phyloP scores from a whole-genome alignment of 176 grass and related monocot genomes.

The Hyparrhenia diplandra region DNA sequence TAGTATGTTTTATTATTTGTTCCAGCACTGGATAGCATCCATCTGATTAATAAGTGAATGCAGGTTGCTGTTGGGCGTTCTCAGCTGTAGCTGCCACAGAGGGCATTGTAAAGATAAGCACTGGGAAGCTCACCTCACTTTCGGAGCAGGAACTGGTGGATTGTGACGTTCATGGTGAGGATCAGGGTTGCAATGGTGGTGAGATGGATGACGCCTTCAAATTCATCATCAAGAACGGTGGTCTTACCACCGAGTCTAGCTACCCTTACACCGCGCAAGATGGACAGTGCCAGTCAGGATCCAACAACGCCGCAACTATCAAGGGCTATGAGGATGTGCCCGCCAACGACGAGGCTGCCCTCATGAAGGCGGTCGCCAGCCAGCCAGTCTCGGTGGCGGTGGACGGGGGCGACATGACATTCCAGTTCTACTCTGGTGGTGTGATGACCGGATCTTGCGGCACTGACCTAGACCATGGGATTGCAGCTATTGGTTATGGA shows the following conservation, averaged over 20 bases:
- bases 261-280: slow-evolving; percentile 32
- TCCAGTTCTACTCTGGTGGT: slow-evolving; percentile 42
- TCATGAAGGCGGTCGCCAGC: slow-evolving; percentile 42
- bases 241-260: background rate
- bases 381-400: slow-evolving; percentile 22
- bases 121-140: slow-evolving; percentile 29
- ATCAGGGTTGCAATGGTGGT: slow-evolving; percentile 47
- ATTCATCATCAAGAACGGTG: slow-evolving; percentile 24
- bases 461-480: slow-evolving; percentile 26
- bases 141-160: slow-evolving; percentile 53
- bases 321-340: slow-evolving; percentile 39
- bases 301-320: slow-evolving; percentile 19
- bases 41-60: background rate
- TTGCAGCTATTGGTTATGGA: slow-evolving; percentile 39
- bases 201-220: slow-evolving; percentile 45
- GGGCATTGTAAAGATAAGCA: slow-evolving; percentile 40
- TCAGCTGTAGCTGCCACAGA: slow-evolving; percentile 28
- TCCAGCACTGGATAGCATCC: background rate
- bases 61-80: slow-evolving; percentile 44
- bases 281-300: background rate
- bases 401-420: slow-evolving; percentile 28
- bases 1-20: background rate
- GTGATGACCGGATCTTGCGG: slow-evolving; percentile 30
- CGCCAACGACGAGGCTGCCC: slow-evolving; percentile 20
- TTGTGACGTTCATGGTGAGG: slow-evolving; percentile 23